These are phyloP conservation scores for Trametes cubensis DNA, from an alignment of 768 basidiomycete genomes.

Conservation along the genomic window DNA sequence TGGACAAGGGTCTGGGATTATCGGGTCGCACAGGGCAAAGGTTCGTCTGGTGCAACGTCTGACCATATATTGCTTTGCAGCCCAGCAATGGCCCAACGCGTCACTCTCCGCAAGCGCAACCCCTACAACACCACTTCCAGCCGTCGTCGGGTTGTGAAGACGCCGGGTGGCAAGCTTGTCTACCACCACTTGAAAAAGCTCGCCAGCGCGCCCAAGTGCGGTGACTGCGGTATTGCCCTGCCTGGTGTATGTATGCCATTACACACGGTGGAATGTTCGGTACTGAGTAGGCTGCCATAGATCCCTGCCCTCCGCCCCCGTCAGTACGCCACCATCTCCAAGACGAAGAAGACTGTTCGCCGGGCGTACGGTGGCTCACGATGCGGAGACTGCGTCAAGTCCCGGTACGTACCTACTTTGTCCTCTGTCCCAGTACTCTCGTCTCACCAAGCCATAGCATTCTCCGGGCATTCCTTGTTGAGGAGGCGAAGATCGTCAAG, in stretches of 20 bases:
- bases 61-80: slow-evolving; percentile 28
- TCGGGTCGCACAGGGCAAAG: slow-evolving; percentile 3
- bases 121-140: slow-evolving; percentile 98
- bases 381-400: slow-evolving; percentile 94
- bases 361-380: slow-evolving; percentile 97
- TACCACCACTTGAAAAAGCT: slow-evolving; percentile 98
- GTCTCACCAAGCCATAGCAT: slow-evolving; percentile 56
- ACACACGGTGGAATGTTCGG: background rate
- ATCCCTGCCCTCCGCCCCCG: slow-evolving; percentile 95
- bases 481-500: slow-evolving; percentile 99
- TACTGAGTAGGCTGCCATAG: slow-evolving; percentile 44
- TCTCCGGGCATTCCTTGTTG: slow-evolving; percentile 96
- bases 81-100: slow-evolving; percentile 90
- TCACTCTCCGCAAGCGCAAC: slow-evolving; percentile 97
- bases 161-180: slow-evolving; percentile 96
- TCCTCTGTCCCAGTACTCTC: no score
- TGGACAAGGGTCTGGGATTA: background rate
- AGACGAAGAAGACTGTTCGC: slow-evolving; percentile 95
- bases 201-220: slow-evolving; percentile 90
- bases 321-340: slow-evolving; percentile 93
- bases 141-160: slow-evolving; percentile 94
- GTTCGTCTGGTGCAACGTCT: background rate
- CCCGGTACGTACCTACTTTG: slow-evolving; percentile 68
- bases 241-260: slow-evolving; percentile 74
- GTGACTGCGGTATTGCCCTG: slow-evolving; percentile 94